Percentiles rank a stretch among this genome's conserved stretches.
Conservation (phyloP, 148 eudicot genomes). For the Rheum nobile region DNA sequence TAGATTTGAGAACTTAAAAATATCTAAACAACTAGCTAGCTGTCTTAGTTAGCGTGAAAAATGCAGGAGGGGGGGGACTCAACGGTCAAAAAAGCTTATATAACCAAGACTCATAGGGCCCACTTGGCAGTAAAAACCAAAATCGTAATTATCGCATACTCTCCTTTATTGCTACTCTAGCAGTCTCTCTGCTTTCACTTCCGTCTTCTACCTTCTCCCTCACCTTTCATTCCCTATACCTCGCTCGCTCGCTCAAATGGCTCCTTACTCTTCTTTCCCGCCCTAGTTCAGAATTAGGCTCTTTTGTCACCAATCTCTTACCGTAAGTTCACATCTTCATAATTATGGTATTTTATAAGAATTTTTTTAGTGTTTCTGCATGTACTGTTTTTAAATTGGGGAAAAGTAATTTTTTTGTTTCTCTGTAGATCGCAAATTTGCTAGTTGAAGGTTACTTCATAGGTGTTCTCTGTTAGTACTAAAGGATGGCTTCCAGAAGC, state of each 20-base stretch:
- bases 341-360: neutral
- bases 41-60: no score
- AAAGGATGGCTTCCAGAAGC: constrained; percentile 1
- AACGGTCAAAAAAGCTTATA: no score
- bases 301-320: no score
- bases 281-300: neutral
- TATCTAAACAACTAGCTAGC: no score
- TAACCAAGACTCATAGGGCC: no score
- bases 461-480: neutral
- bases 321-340: neutral
- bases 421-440: neutral
- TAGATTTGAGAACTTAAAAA: no score
- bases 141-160: no score
- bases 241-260: no score
- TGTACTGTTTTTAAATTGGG: neutral
- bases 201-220: neutral
- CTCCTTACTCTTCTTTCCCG: neutral
- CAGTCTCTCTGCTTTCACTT: neutral
- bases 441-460: neutral
- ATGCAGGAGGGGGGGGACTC: no score
- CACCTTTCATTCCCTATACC: no score
- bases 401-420: neutral
- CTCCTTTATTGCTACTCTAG: neutral
- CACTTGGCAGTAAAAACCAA: no score
- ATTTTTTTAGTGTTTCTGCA: neutral